Evolutionary conservation across 2,329 filamentous ascomycete species (phyloP).

Genomic region (Colletotrichum magnum): DNA sequence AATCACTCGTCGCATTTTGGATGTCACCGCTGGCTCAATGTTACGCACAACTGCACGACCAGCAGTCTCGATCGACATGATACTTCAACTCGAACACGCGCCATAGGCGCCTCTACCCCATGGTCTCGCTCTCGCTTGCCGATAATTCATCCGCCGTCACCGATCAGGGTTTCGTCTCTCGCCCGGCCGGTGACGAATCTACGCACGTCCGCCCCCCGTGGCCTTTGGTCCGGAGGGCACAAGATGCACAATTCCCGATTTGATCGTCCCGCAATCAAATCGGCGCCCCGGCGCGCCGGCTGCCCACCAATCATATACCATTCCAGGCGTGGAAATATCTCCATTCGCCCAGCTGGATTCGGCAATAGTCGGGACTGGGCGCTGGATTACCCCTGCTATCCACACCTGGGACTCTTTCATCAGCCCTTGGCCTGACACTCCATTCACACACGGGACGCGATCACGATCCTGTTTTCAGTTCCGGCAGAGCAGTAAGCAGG

Average conservation of each 20-base stretch:
- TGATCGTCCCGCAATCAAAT: constrained; percentile 29
- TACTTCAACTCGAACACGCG: background rate
- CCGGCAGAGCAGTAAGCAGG: background rate
- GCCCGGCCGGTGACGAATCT: constrained; percentile 19
- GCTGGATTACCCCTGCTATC: constrained; percentile 21
- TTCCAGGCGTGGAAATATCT: constrained; percentile 33
- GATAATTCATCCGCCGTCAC: constrained; percentile 14
- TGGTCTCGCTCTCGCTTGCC: constrained; percentile 21
- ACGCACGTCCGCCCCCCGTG: constrained; percentile 19
- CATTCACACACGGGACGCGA: constrained; percentile 26
- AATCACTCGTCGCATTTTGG: constrained; percentile 17
- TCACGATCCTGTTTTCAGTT: constrained; percentile 34
- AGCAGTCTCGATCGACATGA: background rate
- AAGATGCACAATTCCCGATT: constrained; percentile 36
- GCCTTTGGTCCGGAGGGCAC: constrained; percentile 26
- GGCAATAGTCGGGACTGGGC: constrained; percentile 36
- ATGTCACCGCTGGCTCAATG: constrained; percentile 12
- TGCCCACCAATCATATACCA: constrained; percentile 30
- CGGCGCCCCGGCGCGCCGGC: constrained; percentile 7
- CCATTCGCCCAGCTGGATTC: constrained; percentile 40
- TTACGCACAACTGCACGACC: constrained; percentile 14
- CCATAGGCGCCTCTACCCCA: background rate
- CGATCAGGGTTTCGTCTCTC: constrained; percentile 34
- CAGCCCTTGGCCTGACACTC: constrained; percentile 3
- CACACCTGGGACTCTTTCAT: constrained; percentile 12